Evolutionary conservation across 768 basidiomycete genomes (phyloP), one percentile per base, ranked within the genome.

Genomic region (Auriscalpium orientale): DNA sequence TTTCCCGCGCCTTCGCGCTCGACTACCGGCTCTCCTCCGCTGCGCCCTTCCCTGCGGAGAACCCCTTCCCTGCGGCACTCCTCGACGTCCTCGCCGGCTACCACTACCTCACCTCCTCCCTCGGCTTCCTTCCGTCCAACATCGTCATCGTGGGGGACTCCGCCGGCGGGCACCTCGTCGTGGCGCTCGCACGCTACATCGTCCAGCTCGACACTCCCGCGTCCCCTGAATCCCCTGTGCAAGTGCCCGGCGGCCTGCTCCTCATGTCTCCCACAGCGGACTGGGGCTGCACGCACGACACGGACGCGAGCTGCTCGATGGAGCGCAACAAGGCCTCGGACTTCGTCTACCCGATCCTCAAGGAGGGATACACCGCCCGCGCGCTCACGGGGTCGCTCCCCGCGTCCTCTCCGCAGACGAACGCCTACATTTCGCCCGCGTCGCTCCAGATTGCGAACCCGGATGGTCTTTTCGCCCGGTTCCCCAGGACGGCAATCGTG

Each of bases 21-120:
- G 53, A 54, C 68, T 93, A 92, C 67, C 83, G 89, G 6, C 77
- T 85, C 46, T 80, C 82, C 40, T 70, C 80, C 7, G 65, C 69
- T 12, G 76, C 80, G 28, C 55, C 57, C 46, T 70, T 70, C 63
- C 58, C 65, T 33, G 67, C 72, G 12, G 69, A 69, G 5, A 74
- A 83, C 58, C 79, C 87, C 8, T 92, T 92, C 73, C 90, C 90
- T 0, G 74, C 85, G 0, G 86, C 86, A 18, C 73, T 93, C 0
- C 70, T 92, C 13, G 89, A 93, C 64, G 83, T 81, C 3, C 69
- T 91, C 10, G 79, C 85, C 1, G 89, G 84, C 8, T 93, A 91
- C 67, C 70, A 77, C 47, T 85, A 91, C 66, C 82, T 91, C 20
- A 74, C 86, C 38, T 72, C 78, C 49, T 70, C 64, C 9, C 70